Evolutionary conservation across 2,329 filamentous ascomycete genomes (phyloP), one percentile per base, ranked within the genome.

Genomic region (Stemphylium beticola): DNA sequence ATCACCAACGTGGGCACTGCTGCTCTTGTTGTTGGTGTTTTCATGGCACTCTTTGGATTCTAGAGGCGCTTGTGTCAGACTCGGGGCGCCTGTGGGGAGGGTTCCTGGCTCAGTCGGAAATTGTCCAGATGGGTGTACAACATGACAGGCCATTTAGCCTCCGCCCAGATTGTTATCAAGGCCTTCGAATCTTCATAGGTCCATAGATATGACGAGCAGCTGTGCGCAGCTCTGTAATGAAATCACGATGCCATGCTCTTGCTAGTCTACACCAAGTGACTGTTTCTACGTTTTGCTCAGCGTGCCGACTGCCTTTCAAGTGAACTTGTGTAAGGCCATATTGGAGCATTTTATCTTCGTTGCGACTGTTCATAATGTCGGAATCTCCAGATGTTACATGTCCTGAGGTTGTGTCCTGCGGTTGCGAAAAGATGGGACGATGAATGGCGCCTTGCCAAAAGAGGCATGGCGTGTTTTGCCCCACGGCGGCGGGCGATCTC

Each of bases 401-500:
- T 11, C 20, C 36, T 20, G 8, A 15, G 24, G 17, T 15, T 41
- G 38, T 10, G 24, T 20, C n/a, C 15, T 50, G 47, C 36, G 11
- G 47, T 49, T n/a, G 15, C 14, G 22, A 24, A 34, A 38, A 29
- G 37, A 42, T 32, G 26, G 14, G 29, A 45, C 40, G 26, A 24
- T 42, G 24, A 31, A 37, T 47, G 31, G n/a, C 22, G 29, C 44
- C 18, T 39, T 39, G 5, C 49, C 36, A 10, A 29, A 60, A 44
- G 11, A 3, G 37, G 49, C 29, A 14, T 54, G 40, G 55, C 29
- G 11, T 11, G 5, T 11, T 33, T 39, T 53, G 57, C 56, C 51
- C 57, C 61, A 60, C 62, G 56, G 55, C 61, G 48, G 32, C 42
- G 57, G 54, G 46, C 55, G 43, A 52, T 49, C 56, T 55, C 47